phyloP scores from a whole-genome alignment of 2,329 filamentous ascomycete species.

The Hymenoscyphus infarciens region DNA sequence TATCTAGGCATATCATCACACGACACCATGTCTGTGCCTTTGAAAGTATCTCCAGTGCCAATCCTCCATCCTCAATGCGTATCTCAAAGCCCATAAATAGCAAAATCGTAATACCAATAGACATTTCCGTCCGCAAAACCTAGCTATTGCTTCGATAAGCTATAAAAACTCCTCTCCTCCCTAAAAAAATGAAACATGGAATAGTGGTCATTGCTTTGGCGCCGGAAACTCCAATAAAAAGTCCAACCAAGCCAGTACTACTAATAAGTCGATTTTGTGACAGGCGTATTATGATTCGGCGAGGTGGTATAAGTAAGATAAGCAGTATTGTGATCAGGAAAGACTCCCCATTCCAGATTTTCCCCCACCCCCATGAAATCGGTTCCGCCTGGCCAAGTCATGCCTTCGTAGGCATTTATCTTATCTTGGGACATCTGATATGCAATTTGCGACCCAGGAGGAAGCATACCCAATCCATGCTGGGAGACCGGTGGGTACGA shows the following conservation, averaged over 20 bases:
- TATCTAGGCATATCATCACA: too few relatives aligned
- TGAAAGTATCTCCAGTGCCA: too few relatives aligned
- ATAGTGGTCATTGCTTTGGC: not conserved
- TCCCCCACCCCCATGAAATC: not conserved
- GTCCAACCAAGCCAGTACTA: not conserved
- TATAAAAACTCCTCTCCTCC: not conserved
- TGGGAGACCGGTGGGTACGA: not conserved
- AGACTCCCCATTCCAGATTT: not conserved
- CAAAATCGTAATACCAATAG: not conserved
- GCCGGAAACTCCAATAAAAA: conserved; percentile 2
- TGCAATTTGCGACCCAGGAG: not conserved
- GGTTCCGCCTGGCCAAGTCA: not conserved
- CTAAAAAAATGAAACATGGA: not conserved
- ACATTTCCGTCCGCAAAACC: not conserved
- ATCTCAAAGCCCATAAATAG: not conserved
- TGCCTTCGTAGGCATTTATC: not conserved
- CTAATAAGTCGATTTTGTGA: not conserved
- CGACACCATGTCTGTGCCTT: too few relatives aligned
- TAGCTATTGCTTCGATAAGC: not conserved
- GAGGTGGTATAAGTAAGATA: not conserved
- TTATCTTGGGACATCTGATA: not conserved
- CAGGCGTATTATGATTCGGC: not conserved
- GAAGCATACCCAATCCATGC: not conserved
- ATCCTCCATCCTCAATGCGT: too few relatives aligned
- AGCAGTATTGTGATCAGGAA: not conserved